Evolutionary conservation across 768 basidiomycete species (phyloP), one percentile per base, ranked within the genome.

Genomic region (Boletus rufocinnamomeus): DNA sequence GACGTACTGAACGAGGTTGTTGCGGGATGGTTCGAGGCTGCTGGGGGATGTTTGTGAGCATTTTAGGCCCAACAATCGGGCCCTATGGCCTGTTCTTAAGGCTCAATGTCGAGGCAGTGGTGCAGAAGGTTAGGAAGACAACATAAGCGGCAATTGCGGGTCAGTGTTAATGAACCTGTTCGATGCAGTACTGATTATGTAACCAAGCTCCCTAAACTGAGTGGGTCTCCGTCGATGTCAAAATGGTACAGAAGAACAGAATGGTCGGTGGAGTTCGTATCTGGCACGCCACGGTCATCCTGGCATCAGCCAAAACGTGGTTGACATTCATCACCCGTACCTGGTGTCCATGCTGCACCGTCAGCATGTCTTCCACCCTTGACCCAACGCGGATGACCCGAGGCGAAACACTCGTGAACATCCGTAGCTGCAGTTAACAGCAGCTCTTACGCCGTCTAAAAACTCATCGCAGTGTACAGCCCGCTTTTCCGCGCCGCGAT

Each of bases 361-460:
- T 72, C 23, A 62, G 40, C 76, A 77, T 78, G 6, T 69, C 73
- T 58, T 76, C 69, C 27, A 68, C 69, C 59, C 80, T 61, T 57
- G 56, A 54, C 64, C 64, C 59, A 69, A 50, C 38, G 27, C n/a
- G 48, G 41, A 35, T 53, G 8, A 7, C 60, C 41, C 23, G 37
- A 61, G 30, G 23, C 19, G n/a, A 56, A 58, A 62, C 45, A 34
- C 30, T 28, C 27, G 14, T 16, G 8, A 34, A 27, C 41, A 25
- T 9, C 52, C 45, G 11, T 44, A 50, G 6, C n/a, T 50, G 43
- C 9, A n/a, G n/a, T n/a, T n/a, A 14, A 27, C 34, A 47, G 37
- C 23, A 8, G 17, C 23, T 23, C 27, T 38, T 34, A 34, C 52
- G 5, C 40, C 21, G 44, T 35, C 25, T 34, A 46, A 25, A 6